Percentiles rank a stretch among this genome's conserved stretches.
Conservation (phyloP, 257 asterid genomes). For the Mitragyna speciosa region DNA sequence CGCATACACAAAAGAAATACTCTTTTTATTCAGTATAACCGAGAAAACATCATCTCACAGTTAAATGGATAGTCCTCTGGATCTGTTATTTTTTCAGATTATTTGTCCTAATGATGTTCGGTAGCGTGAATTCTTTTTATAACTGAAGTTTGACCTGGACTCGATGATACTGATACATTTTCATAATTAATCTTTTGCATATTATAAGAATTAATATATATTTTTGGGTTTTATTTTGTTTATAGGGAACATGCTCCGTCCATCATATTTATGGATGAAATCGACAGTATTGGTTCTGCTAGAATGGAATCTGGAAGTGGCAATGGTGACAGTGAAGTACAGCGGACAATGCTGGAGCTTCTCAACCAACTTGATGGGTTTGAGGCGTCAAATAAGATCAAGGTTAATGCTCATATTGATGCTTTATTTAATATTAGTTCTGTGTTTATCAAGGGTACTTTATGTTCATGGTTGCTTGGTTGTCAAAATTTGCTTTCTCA, state of each 20-base stretch:
- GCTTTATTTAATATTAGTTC: not conserved
- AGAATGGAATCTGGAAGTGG: slow-evolving; percentile 97
- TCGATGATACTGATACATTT: not conserved
- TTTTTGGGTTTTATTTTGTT: not conserved
- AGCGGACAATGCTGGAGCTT: slow-evolving; percentile 90
- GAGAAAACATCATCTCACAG: not conserved
- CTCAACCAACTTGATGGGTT: slow-evolving; percentile 95
- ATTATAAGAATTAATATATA: too few relatives aligned
- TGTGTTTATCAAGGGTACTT: not conserved
- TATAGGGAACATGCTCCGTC: slow-evolving; percentile 92
- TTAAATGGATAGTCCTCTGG: not conserved
- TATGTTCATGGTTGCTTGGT: not conserved
- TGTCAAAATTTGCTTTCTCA: slow-evolving; percentile 18
- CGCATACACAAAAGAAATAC: not conserved
- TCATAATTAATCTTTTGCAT: not conserved
- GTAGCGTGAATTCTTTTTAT: not conserved
- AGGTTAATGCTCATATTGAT: slow-evolving; percentile 30
- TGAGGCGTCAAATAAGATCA: slow-evolving; percentile 92
- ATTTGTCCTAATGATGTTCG: not conserved
- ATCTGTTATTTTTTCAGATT: not conserved
- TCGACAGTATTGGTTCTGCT: slow-evolving; percentile 89
- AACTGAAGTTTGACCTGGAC: not conserved
- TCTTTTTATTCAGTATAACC: not conserved
- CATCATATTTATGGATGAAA: slow-evolving; percentile 91
- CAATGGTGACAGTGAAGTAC: slow-evolving; percentile 92